A percentile compares a stretch with the other conserved stretches of the same genome.
Evolutionary conservation across 768 basidiomycete genomes (phyloP).

Genomic region (Hygrocybe coccinea): DNA sequence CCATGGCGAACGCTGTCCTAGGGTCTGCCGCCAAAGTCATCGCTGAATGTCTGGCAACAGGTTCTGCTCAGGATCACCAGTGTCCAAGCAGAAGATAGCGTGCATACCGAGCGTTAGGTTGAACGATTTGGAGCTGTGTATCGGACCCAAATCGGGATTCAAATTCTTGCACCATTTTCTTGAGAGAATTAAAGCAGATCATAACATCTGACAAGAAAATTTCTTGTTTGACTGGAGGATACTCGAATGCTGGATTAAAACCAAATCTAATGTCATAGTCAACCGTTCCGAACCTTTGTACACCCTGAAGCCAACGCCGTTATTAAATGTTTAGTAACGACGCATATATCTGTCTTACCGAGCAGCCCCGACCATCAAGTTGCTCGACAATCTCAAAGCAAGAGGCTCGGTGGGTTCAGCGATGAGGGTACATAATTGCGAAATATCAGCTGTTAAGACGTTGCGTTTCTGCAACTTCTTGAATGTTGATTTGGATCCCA

Average conservation of each 20-base stretch:
- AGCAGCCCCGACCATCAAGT: constrained; percentile 84
- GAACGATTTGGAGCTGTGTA: constrained; percentile 64
- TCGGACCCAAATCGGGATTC: constrained; percentile 42
- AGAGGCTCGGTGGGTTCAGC: constrained; percentile 80
- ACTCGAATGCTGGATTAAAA: constrained; percentile 1
- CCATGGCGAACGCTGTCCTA: constrained; percentile 42
- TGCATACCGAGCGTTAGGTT: constrained; percentile 55
- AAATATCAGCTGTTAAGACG: constrained; percentile 79
- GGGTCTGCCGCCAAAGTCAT: constrained; percentile 53
- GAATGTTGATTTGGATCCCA: constrained; percentile 83
- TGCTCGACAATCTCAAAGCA: constrained; percentile 81
- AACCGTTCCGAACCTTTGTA: constrained; percentile 40
- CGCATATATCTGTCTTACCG: constrained; percentile 43
- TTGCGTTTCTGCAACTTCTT: constrained; percentile 79
- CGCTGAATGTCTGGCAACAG: constrained; percentile 39
- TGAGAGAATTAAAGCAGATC: constrained; percentile 68
- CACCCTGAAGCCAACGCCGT: constrained; percentile 28
- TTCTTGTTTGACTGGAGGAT: constrained; percentile 68
- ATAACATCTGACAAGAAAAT: constrained; percentile 78
- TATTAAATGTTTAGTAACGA: not conserved
- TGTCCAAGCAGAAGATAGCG: not conserved
- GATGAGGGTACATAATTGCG: constrained; percentile 75
- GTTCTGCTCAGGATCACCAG: not conserved
- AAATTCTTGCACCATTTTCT: constrained; percentile 71
- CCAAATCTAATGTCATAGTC: not conserved